These are phyloP conservation scores for Cryptococcus sp. DNA, from an alignment of 1,284 basidiomycete species.

Conservation along the genomic window DNA sequence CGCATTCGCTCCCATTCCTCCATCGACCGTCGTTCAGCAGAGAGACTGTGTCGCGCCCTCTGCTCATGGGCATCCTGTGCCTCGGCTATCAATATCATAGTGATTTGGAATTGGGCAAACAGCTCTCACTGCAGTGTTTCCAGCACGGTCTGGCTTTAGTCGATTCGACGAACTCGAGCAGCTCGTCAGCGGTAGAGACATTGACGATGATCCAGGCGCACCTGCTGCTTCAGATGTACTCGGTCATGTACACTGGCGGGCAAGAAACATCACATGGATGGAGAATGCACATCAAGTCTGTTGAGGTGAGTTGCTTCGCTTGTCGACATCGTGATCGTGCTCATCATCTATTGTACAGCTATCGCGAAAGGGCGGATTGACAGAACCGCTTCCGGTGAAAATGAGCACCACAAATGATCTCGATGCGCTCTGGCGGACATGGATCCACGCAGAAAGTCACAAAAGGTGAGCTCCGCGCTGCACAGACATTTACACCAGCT, in stretches of 20 bases:
- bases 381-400: constrained; percentile 21
- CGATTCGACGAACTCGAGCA: no score
- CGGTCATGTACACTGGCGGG: constrained; percentile 23
- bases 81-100: no score
- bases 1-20: constrained; percentile 4
- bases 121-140: no score
- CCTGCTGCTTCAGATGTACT: constrained; percentile 25
- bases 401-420: constrained; percentile 13
- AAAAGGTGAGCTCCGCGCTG: constrained; percentile 21
- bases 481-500: no score
- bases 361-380: constrained; percentile 19
- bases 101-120: no score
- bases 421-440: constrained; percentile 24
- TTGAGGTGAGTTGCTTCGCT: constrained; percentile 21
- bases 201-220: neutral
- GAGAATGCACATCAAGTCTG: constrained; percentile 18
- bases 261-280: constrained; percentile 20
- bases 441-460: constrained; percentile 25
- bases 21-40: no score
- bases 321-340: neutral
- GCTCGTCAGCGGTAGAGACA: no score
- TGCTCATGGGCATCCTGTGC: no score
- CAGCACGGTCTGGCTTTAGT: no score
- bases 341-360: constrained; percentile 10
- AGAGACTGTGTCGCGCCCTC: no score